Conservation (phyloP, 106 monocot species). For the Apostasia shenzhenica region DNA sequence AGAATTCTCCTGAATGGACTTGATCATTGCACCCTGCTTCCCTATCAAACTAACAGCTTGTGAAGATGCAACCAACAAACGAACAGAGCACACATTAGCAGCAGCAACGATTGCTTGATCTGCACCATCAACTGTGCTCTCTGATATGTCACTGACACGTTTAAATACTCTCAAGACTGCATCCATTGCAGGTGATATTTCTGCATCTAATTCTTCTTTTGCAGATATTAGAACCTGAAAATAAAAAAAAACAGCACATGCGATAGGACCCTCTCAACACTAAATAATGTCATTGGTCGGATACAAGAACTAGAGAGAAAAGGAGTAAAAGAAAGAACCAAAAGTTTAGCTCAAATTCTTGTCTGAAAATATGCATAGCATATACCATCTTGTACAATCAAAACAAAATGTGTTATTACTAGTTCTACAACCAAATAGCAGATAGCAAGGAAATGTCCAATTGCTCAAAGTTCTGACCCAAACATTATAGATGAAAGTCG, state of each 20-base stretch:
- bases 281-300: no score
- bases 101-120: constrained; percentile 10
- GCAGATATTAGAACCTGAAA: constrained; percentile 78
- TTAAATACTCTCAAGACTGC: constrained; percentile 76
- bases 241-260: not conserved
- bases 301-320: no score
- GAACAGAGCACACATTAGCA: constrained; percentile 20
- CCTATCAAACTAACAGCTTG: constrained; percentile 88
- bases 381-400: no score
- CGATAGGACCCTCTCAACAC: no score
- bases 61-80: constrained; percentile 53
- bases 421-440: no score
- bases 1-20: constrained; percentile 74
- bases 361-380: no score
- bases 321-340: no score
- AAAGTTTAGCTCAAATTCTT: no score
- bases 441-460: no score
- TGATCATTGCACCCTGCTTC: constrained; percentile 70
- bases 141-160: constrained; percentile 51
- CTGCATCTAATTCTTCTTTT: constrained; percentile 74
- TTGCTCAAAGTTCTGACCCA: no score
- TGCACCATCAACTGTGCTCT: constrained; percentile 27
- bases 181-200: constrained; percentile 80
- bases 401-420: no score
- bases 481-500: no score